Base-by-base conservation (phyloP, 331 rosid species). In the Malus hybrid region DNA sequence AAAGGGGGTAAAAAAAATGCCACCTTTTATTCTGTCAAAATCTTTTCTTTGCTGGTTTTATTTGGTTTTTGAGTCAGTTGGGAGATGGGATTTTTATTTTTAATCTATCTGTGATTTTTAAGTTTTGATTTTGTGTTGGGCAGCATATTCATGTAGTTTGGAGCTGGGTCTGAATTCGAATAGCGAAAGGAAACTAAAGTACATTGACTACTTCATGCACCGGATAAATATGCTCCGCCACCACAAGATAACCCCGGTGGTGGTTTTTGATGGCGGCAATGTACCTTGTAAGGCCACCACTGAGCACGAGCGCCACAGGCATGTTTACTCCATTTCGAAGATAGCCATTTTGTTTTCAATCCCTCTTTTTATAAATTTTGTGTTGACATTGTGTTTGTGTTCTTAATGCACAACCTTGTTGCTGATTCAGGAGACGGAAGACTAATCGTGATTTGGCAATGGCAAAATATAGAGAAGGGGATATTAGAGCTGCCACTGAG, bases 81-180 rank as follows among this genome's bases (percentile, higher is more conserved):
- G 67, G 11, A 50, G 42, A 33, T 71, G 50, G 10, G 56, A 57
- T 34, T 79, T 73, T 42, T 76, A 71, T 12, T 18, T 7, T 67
- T 85, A 19, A 65, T 72, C 13, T 50, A 62, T 80, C 4, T 59
- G 5, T 59, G 11, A 3, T 64, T 71, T 22, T 16, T 31, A 11
- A 29, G 27, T 56, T 24, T 29, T 20, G 3, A 7, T 31, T 48
- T 57, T 78, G 7, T 69, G 28, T 44, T 36, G 29, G 60, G 54
- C 91, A 93, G 97, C 98, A 69, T 93, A 93, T 91, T 91, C 97
- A 9, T 93, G 97, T 78, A 91, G 97, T 75, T 86, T 90, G 97
- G 97, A 93, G 83, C 93, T 93, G 62, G 88, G 97, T 83, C 78
- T 93, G 10, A 79, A 90, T 76, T 86, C 90, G 29, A 80, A 88